Evolutionary conservation across 2,329 filamentous ascomycete species (phyloP).

Genomic region (Zymoseptoria tritici): DNA sequence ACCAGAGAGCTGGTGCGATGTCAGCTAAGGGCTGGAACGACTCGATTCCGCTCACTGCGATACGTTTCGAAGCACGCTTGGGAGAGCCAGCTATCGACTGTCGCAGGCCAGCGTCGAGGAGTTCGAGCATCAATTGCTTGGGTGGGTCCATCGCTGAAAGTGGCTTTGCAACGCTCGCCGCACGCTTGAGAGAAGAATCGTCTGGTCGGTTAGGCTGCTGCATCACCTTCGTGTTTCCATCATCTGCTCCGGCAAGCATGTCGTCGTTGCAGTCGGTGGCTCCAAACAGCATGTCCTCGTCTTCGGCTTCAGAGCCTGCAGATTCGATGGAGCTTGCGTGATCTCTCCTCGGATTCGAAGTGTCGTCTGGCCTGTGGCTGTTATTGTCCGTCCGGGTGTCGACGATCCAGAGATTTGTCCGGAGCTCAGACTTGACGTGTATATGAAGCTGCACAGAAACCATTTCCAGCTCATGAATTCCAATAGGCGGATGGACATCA

Average conservation of each 20-base stretch:
- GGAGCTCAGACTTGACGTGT: slow-evolving; percentile 6
- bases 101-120: slow-evolving; percentile 23
- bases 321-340: neutral
- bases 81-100: slow-evolving; percentile 29
- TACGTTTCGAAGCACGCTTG: slow-evolving; percentile 15
- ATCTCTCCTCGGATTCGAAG: neutral
- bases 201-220: neutral
- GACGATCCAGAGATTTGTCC: neutral
- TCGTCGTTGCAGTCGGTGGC: neutral
- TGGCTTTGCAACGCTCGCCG: neutral
- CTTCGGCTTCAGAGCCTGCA: neutral
- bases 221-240: neutral
- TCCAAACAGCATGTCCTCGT: neutral
- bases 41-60: slow-evolving; percentile 29
- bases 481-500: slow-evolving; percentile 13
- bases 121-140: neutral
- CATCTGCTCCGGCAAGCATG: neutral
- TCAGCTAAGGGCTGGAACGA: slow-evolving; percentile 30
- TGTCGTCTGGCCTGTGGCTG: neutral
- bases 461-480: slow-evolving; percentile 12
- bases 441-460: slow-evolving; percentile 22
- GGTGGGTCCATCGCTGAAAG: neutral
- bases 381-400: neutral
- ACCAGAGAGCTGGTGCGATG: slow-evolving; percentile 35
- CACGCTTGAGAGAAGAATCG: neutral